A percentile compares a stretch with the other conserved stretches of the same genome.
Evolutionary conservation across 2,329 filamentous ascomycete species (phyloP).

Genomic region (Colletotrichum cereale): DNA sequence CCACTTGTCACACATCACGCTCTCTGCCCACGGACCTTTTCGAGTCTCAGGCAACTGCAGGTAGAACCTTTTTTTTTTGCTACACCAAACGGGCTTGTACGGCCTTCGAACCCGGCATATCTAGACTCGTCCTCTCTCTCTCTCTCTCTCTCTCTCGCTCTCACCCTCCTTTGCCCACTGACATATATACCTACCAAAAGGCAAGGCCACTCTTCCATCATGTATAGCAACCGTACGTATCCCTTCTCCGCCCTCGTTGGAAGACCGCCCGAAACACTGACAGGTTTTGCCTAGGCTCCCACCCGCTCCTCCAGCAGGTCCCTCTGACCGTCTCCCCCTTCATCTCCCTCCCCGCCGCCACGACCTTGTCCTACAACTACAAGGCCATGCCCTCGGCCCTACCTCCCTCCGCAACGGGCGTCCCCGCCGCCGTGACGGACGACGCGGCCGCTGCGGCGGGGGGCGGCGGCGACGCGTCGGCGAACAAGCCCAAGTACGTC

Average conservation of each 20-base stretch:
- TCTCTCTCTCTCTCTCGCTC: background rate
- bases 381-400: conserved; percentile 89
- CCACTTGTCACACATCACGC: background rate
- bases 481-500: conserved; percentile 76
- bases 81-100: conserved; percentile 11
- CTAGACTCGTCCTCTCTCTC: background rate
- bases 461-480: conserved; percentile 43
- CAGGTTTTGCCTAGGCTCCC: conserved; percentile 68
- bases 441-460: conserved; percentile 40
- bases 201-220: conserved; percentile 23
- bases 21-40: background rate
- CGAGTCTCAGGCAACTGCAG: conserved; percentile 3
- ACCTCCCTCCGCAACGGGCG: conserved; percentile 76
- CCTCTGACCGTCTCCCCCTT: conserved; percentile 95
- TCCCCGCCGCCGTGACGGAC: conserved; percentile 55
- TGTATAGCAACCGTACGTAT: conserved; percentile 50
- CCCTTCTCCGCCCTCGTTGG: too few relatives aligned
- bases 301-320: conserved; percentile 91
- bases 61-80: background rate
- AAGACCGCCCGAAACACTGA: background rate
- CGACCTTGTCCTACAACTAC: conserved; percentile 96
- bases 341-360: conserved; percentile 87
- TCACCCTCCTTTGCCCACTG: background rate
- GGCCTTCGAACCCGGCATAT: conserved; percentile 9
- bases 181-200: background rate